phyloP scores from a whole-genome alignment of 495 filamentous ascomycete genomes.

The Recurvomyces mirabilis region DNA sequence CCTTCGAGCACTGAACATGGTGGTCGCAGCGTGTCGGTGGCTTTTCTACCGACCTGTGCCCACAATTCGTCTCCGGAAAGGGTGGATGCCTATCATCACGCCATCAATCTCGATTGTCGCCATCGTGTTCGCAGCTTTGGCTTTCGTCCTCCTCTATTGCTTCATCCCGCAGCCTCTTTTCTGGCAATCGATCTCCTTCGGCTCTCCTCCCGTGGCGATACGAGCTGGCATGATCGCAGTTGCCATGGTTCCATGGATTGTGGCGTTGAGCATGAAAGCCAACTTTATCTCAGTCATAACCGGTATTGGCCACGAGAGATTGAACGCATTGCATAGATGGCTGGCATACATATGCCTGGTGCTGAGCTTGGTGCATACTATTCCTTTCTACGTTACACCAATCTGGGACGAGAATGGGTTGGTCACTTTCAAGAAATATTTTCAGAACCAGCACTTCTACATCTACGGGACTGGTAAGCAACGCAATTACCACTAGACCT shows the following conservation, averaged over 20 bases:
- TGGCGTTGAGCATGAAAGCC: constrained; percentile 81
- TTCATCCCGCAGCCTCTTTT: constrained; percentile 78
- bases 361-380: constrained; percentile 66
- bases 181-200: constrained; percentile 68
- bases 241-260: constrained; percentile 87
- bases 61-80: constrained; percentile 38
- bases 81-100: constrained; percentile 57
- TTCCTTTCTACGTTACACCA: constrained; percentile 83
- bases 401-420: constrained; percentile 68
- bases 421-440: constrained; percentile 51
- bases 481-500: background rate
- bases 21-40: constrained; percentile 66
- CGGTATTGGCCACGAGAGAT: constrained; percentile 80
- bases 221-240: constrained; percentile 88
- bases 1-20: constrained; percentile 59
- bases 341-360: constrained; percentile 78
- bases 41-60: constrained; percentile 78
- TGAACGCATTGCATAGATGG: constrained; percentile 93
- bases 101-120: constrained; percentile 61
- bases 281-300: constrained; percentile 78
- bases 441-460: constrained; percentile 48
- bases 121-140: constrained; percentile 51
- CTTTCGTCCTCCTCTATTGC: constrained; percentile 67
- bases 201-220: constrained; percentile 82
- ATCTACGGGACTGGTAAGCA: constrained; percentile 66